Evolutionary conservation across 1,139 yeast species (phyloP).

Genomic region (Suhomyces maxii): DNA sequence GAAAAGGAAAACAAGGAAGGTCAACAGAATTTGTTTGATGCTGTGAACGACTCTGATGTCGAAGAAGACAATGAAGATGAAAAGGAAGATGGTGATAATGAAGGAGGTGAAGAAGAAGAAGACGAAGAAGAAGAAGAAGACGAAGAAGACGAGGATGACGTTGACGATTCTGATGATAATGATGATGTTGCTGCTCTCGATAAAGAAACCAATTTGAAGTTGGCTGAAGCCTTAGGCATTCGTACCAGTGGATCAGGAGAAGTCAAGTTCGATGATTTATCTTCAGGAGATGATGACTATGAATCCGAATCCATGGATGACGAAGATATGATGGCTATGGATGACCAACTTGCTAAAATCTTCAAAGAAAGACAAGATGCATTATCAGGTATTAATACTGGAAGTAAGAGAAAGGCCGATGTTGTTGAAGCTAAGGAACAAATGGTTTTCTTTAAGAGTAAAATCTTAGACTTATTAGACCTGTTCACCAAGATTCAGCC

Average conservation of each 20-base stretch:
- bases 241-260: slow-evolving; percentile 52
- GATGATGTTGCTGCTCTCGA: slow-evolving; percentile 56
- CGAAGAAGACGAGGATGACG: slow-evolving; percentile 30
- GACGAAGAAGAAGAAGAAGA: slow-evolving; percentile 34
- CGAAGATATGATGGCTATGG: slow-evolving; percentile 96
- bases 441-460: slow-evolving; percentile 74
- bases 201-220: slow-evolving; percentile 63
- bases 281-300: slow-evolving; percentile 43
- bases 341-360: slow-evolving; percentile 77
- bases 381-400: slow-evolving; percentile 50
- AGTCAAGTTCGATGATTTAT: slow-evolving; percentile 43
- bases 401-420: slow-evolving; percentile 69
- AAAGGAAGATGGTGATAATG: slow-evolving; percentile 26
- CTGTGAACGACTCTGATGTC: slow-evolving; percentile 49
- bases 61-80: slow-evolving; percentile 27
- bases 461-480: slow-evolving; percentile 77
- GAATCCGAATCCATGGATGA: slow-evolving; percentile 91
- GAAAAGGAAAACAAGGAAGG: slow-evolving; percentile 85
- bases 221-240: slow-evolving; percentile 77
- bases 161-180: slow-evolving; percentile 5
- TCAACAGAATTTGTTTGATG: slow-evolving; percentile 72
- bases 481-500: slow-evolving; percentile 53
- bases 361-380: slow-evolving; percentile 79
- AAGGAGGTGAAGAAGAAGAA: slow-evolving; percentile 32
- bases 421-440: slow-evolving; percentile 75